phyloP scores from a whole-genome alignment of 2,329 filamentous ascomycete species.

The Pseudogymnoascus sp. region DNA sequence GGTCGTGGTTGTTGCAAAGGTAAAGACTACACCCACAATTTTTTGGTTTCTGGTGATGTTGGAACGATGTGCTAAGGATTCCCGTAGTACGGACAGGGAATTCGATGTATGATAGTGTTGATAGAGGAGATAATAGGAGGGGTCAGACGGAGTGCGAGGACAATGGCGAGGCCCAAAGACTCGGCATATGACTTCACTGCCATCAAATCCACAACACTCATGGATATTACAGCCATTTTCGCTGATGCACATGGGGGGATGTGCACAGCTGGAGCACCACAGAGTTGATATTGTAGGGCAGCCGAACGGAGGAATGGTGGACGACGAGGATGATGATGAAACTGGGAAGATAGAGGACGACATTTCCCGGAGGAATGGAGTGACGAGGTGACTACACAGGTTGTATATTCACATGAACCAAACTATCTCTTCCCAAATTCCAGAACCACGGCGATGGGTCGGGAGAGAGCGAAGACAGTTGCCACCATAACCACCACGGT shows the following conservation, averaged over 20 bases:
- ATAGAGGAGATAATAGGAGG: too few relatives aligned
- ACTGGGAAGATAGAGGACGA: not conserved
- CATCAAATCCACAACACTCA: not conserved
- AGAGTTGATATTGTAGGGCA: constrained; percentile 36
- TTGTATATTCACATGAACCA: constrained; percentile 1
- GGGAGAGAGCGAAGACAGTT: not conserved
- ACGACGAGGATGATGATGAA: not conserved
- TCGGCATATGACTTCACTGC: too few relatives aligned
- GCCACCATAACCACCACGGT: not conserved
- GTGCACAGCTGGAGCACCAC: constrained; percentile 36
- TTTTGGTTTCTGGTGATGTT: too few relatives aligned
- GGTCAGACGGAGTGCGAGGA: too few relatives aligned
- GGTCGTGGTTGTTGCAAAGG: not conserved
- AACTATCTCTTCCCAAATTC: not conserved
- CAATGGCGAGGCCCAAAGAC: too few relatives aligned
- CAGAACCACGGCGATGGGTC: not conserved
- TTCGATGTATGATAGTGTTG: too few relatives aligned
- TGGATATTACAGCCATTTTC: not conserved
- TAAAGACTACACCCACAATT: too few relatives aligned
- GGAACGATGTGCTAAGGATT: too few relatives aligned
- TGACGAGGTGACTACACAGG: not conserved
- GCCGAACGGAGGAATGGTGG: constrained; percentile 23
- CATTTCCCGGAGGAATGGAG: too few relatives aligned
- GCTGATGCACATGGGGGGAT: not conserved
- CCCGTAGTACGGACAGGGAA: too few relatives aligned